phyloP scores from a whole-genome alignment of 306 rosid genomes.

The Rosa chinensis region DNA sequence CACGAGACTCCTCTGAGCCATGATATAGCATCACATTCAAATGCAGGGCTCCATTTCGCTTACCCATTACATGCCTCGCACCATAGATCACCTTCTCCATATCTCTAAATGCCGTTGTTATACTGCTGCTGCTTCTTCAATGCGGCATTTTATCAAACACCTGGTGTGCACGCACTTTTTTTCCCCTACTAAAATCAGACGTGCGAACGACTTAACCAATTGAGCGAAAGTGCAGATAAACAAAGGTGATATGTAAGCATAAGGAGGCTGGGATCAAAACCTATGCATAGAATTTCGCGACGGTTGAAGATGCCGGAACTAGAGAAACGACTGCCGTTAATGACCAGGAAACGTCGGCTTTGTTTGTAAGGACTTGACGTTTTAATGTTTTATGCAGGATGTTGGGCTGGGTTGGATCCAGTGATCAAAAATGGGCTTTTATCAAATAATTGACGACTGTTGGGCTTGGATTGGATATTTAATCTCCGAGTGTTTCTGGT shows the following conservation, averaged over 20 bases:
- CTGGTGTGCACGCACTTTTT: conserved; percentile 3
- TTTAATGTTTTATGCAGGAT: background rate
- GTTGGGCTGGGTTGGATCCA: conserved; percentile 1
- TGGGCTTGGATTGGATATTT: background rate
- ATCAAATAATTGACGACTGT: too few relatives aligned
- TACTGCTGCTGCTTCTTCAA: background rate
- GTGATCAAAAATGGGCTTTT: background rate
- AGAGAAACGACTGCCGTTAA: background rate
- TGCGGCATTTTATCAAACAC: conserved; percentile 35
- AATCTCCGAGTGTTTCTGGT: background rate
- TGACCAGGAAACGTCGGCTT: background rate
- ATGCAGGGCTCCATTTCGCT: conserved; percentile 32
- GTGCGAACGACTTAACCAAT: background rate
- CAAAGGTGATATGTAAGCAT: too few relatives aligned
- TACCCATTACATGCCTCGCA: conserved; percentile 29
- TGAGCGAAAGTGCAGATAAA: background rate
- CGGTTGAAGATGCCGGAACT: background rate
- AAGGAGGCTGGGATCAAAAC: background rate
- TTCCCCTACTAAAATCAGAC: background rate
- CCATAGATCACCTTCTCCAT: conserved; percentile 20
- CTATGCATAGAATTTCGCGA: background rate
- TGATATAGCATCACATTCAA: conserved; percentile 48
- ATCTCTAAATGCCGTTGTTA: conserved; percentile 33
- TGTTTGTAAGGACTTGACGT: background rate
- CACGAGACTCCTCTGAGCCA: conserved; percentile 37